Base-by-base conservation (phyloP, 1,284 basidiomycete genomes). In the Vanrija sp. region DNA sequence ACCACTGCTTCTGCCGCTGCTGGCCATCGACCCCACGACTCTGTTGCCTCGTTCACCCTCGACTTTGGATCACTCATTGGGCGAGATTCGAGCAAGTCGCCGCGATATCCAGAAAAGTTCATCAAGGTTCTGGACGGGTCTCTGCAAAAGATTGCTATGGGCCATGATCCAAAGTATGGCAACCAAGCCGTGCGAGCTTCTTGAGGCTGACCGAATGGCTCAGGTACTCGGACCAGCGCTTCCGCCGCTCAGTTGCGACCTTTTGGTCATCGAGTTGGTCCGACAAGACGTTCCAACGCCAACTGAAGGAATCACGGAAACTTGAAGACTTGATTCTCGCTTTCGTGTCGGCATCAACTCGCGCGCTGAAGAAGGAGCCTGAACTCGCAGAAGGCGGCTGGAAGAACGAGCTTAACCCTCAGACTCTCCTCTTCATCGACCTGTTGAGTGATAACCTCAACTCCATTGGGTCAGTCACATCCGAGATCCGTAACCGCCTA, bases 241-340 rank as follows among this genome's bases (percentile, higher is more conserved):
- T 91, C 25, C 84, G 93, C 39, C 81, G 89, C 45, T 90, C 89
- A 1, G 87, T 93, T 80, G 92, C 87, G 47, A 85, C 87, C 25
- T 96, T 95, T 74, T 96, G 93, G 72, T 65, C 62, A 0, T 87
- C 87, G 6, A 87, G 88, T 60, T 89, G 90, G 73, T 86, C 86
- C 68, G 85, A 89, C 56, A 86, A 89, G 46, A 81, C 79, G 27
- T 94, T 94, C 78, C 84, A 88, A 58, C 82, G 84, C 41, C 89
- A 93, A 67, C 86, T 98, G 83, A 91, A 92, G 72, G 93, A 97
- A 73, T 94, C 92, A 67, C 82, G 96, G 45, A 96, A 95, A 78
- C 88, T 98, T 49, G 96, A 99, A 75, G 93, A 97, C 62, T 84
- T 98, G 54, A 95, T 99, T 58, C 81, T 98, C 48, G 87, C 89